Conservation (phyloP, 495 filamentous ascomycete genomes). For the Mytilinidion resinicola region DNA sequence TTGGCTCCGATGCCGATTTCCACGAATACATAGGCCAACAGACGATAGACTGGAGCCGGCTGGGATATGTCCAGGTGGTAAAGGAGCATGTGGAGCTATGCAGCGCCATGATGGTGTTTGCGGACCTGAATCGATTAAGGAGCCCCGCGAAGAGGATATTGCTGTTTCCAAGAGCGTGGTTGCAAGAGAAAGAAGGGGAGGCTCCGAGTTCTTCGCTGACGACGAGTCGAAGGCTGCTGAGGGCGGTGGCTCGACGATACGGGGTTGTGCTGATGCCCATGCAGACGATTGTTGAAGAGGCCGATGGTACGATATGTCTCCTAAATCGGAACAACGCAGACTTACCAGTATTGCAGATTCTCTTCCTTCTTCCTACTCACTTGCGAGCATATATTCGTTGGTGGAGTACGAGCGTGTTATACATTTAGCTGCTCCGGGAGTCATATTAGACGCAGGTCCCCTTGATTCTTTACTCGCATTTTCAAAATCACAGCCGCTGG, state of each 20-base stretch:
- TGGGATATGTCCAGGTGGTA: slow-evolving; percentile 43
- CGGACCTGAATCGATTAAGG: slow-evolving; percentile 37
- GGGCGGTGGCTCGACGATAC: slow-evolving; percentile 38
- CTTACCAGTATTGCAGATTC: slow-evolving; percentile 12
- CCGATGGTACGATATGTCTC: slow-evolving; percentile 21
- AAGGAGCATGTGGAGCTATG: slow-evolving; percentile 40
- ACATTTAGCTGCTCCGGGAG: slow-evolving; percentile 37
- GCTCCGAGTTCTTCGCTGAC: slow-evolving; percentile 30
- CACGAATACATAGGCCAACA: slow-evolving; percentile 31
- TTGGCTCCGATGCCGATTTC: slow-evolving; percentile 16
- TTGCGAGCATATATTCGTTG: slow-evolving; percentile 37
- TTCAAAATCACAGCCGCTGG: slow-evolving; percentile 27
- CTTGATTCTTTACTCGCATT: slow-evolving; percentile 42
- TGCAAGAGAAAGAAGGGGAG: slow-evolving; percentile 21
- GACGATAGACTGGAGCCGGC: slow-evolving; percentile 34
- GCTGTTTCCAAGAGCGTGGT: slow-evolving; percentile 43
- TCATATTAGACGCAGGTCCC: slow-evolving; percentile 38
- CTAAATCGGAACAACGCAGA: neutral
- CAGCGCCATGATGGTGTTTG: slow-evolving; percentile 43
- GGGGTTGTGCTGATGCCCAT: slow-evolving; percentile 41
- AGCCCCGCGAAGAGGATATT: slow-evolving; percentile 41
- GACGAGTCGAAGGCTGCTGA: slow-evolving; percentile 40
- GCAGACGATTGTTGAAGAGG: slow-evolving; percentile 26
- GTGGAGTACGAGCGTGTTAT: slow-evolving; percentile 41
- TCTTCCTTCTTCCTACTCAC: slow-evolving; percentile 34